A percentile compares a stretch with the other conserved stretches of the same genome.
Evolutionary conservation across 2,329 filamentous ascomycete genomes (phyloP).

Genomic region (Simplicillium aogashimaense): DNA sequence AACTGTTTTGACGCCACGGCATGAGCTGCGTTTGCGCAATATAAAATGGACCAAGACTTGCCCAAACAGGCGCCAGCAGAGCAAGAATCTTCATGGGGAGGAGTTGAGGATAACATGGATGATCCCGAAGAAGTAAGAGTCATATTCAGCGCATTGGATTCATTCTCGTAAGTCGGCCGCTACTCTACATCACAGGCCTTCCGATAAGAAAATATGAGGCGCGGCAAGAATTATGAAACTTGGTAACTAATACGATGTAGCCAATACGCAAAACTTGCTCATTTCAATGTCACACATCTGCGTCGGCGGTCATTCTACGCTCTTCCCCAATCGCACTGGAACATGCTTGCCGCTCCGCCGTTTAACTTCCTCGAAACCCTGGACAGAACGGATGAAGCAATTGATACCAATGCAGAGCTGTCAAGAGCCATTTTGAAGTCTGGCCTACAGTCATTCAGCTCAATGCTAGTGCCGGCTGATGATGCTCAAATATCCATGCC

Average conservation of each 20-base stretch:
- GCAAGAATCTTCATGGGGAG: conserved; percentile 3
- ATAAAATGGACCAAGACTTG: not conserved
- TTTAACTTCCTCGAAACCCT: conserved; percentile 77
- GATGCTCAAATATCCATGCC: conserved; percentile 37
- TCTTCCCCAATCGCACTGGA: conserved; percentile 73
- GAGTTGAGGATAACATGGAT: conserved; percentile 7
- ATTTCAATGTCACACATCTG: conserved; percentile 84
- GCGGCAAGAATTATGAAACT: not conserved
- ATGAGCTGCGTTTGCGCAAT: too few relatives aligned
- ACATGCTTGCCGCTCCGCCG: conserved; percentile 68
- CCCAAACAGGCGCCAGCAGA: not conserved
- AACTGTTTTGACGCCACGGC: too few relatives aligned
- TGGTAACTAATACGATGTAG: conserved; percentile 31
- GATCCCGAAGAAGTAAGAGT: conserved; percentile 76
- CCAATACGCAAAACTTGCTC: conserved; percentile 75
- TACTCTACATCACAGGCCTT: conserved; percentile 1
- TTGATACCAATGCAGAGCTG: conserved; percentile 78
- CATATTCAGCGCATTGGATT: conserved; percentile 75
- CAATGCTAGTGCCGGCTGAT: conserved; percentile 26
- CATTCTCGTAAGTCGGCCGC: conserved; percentile 61
- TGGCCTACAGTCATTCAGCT: conserved; percentile 57
- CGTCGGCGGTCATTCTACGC: conserved; percentile 90
- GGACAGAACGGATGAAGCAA: conserved; percentile 71
- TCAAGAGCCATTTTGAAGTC: conserved; percentile 67
- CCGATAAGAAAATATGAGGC: conserved; percentile 1